Evolutionary conservation across 495 filamentous ascomycete genomes (phyloP).

Genomic region (Aspergillus avenaceus): DNA sequence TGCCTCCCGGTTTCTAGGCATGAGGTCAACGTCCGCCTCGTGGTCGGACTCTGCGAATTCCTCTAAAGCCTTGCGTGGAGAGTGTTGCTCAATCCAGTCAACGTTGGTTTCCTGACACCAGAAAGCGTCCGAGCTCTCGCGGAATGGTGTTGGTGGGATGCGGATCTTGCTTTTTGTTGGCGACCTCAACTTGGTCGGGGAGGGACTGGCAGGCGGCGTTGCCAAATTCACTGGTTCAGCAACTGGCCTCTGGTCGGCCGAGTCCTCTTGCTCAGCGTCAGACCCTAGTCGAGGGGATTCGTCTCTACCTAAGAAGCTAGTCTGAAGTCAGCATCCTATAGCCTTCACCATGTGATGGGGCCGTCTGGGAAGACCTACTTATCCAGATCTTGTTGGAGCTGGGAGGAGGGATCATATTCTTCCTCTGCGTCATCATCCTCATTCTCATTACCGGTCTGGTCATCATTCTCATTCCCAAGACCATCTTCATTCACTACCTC

Average conservation of each 20-base stretch:
- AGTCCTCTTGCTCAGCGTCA: too few species aligned
- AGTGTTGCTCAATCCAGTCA: conserved; percentile 79
- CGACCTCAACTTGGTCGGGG: conserved; percentile 41
- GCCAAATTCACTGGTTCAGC: conserved; percentile 14
- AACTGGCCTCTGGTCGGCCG: conserved; percentile 12
- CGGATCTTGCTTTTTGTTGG: conserved; percentile 45
- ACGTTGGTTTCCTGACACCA: conserved; percentile 74
- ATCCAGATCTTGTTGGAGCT: conserved; percentile 16
- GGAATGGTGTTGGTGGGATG: conserved; percentile 55
- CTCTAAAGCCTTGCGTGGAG: conserved; percentile 53
- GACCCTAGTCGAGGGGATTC: too few species aligned
- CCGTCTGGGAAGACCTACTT: conserved; percentile 21
- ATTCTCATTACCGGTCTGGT: neutral
- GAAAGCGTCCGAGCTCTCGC: conserved; percentile 70
- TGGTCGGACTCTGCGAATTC: conserved; percentile 31
- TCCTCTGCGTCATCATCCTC: conserved; percentile 8
- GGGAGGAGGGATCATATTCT: conserved; percentile 15
- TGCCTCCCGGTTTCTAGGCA: conserved; percentile 2
- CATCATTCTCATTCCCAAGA: conserved; percentile 4
- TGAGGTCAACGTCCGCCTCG: conserved; percentile 14
- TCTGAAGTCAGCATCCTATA: conserved; percentile 7
- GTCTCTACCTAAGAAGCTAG: conserved; percentile 14
- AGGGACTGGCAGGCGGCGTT: conserved; percentile 45
- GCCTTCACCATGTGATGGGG: neutral
- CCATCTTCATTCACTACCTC: too few species aligned